Evolutionary conservation across 179 eudicot genomes (phyloP).

Genomic region (Silene vulgaris): DNA sequence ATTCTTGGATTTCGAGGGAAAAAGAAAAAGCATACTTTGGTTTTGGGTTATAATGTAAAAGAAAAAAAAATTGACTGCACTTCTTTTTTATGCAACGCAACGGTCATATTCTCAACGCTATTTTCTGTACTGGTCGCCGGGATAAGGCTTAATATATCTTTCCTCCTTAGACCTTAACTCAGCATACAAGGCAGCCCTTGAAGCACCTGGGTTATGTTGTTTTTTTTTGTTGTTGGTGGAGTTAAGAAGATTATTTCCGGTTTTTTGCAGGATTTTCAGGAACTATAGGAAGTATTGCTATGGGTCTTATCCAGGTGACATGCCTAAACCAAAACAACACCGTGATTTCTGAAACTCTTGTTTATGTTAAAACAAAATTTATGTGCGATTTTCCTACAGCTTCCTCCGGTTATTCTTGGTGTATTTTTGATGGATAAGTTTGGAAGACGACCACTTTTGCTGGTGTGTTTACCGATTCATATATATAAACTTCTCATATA

Average conservation of each 20-base stretch:
- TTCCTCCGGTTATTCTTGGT: constrained; percentile 30
- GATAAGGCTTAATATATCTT: too few relatives aligned
- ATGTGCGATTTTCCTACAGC: constrained; percentile 24
- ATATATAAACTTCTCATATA: too few relatives aligned
- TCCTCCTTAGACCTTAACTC: too few relatives aligned
- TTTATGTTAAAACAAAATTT: background rate
- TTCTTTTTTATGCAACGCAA: too few relatives aligned
- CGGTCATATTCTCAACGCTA: too few relatives aligned
- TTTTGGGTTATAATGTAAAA: too few relatives aligned
- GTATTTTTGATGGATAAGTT: constrained; percentile 39
- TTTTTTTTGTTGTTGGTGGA: background rate
- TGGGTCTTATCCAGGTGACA: constrained; percentile 40
- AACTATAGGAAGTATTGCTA: constrained; percentile 26
- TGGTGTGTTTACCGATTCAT: constrained; percentile 27
- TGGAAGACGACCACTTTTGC: constrained; percentile 46
- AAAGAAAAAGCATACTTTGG: too few relatives aligned
- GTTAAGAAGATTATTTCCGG: background rate
- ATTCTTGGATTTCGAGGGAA: background rate
- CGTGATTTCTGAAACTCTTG: background rate
- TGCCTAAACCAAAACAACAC: background rate
- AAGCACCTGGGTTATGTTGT: too few relatives aligned
- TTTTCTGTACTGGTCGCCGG: too few relatives aligned
- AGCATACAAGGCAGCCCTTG: too few relatives aligned
- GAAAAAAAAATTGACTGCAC: too few relatives aligned
- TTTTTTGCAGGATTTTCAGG: constrained; percentile 30